phyloP scores from a whole-genome alignment of 1,139 yeast species.

The Zygosaccharomyces sapae region DNA sequence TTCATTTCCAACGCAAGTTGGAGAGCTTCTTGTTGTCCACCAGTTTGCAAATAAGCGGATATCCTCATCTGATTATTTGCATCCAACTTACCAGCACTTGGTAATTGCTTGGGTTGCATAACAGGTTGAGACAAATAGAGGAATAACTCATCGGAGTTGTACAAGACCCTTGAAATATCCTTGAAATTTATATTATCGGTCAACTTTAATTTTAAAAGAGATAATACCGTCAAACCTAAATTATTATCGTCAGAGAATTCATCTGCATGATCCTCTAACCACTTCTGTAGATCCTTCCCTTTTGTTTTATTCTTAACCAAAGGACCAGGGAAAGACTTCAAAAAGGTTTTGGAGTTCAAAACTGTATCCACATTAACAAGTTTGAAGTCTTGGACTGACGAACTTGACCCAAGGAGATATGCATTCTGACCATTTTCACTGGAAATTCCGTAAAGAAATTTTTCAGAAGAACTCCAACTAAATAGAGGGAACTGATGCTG shows the following conservation, averaged over 20 bases:
- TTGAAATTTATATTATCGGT: conserved; percentile 20
- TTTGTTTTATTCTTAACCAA: conserved; percentile 28
- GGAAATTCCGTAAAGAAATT: conserved; percentile 46
- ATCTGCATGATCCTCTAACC: conserved; percentile 25
- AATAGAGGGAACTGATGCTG: conserved; percentile 73
- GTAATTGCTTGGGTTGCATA: conserved; percentile 10
- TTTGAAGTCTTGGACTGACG: conserved; percentile 32
- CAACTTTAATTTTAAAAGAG: conserved; percentile 26
- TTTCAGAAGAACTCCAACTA: conserved; percentile 57
- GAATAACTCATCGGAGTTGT: conserved; percentile 28
- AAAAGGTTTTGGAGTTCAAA: conserved; percentile 26
- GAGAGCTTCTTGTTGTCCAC: conserved; percentile 65
- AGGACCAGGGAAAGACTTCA: conserved; percentile 39
- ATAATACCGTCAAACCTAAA: conserved; percentile 20
- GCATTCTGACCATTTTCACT: conserved; percentile 19
- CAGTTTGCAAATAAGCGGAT: conserved; percentile 47
- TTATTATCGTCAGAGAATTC: conserved; percentile 11
- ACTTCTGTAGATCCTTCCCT: conserved; percentile 30
- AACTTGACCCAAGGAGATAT: conserved; percentile 18
- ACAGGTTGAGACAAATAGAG: conserved; percentile 27
- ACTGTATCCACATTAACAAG: conserved; percentile 37
- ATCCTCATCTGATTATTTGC: conserved; percentile 25
- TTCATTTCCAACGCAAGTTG: conserved; percentile 56
- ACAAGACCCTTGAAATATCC: conserved; percentile 30
- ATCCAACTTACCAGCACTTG: conserved; percentile 28